Conservation (phyloP, 805 yeast species). For the Candida schatavii region DNA sequence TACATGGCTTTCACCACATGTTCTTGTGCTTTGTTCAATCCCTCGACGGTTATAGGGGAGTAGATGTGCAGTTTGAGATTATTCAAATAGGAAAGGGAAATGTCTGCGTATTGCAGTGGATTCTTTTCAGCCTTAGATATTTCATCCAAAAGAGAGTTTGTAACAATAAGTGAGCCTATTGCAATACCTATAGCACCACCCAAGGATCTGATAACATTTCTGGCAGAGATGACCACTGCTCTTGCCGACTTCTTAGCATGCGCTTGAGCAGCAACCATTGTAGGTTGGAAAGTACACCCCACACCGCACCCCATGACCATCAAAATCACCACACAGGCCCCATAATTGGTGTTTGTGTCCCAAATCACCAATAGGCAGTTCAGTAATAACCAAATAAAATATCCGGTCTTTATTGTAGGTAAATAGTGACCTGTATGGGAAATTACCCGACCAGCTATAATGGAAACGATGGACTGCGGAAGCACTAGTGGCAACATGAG, state of each 20-base stretch:
- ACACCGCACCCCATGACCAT: conserved; percentile 31
- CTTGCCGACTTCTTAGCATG: conserved; percentile 28
- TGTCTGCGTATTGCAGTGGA: conserved; percentile 5
- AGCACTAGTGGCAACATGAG: conserved; percentile 45
- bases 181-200: conserved; percentile 37
- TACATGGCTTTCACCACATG: conserved; percentile 20
- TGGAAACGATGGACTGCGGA: conserved; percentile 39
- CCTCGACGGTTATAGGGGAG: conserved; percentile 21
- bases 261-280: conserved; percentile 51
- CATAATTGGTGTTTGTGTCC: conserved; percentile 27
- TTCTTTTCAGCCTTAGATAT: conserved; percentile 13
- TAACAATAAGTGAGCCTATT: conserved; percentile 24
- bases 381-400: conserved; percentile 40
- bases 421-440: conserved; percentile 42
- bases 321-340: conserved; percentile 19
- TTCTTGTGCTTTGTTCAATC: conserved; percentile 19
- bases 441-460: conserved; percentile 45
- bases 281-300: conserved; percentile 54
- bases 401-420: conserved; percentile 40
- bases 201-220: conserved; percentile 32
- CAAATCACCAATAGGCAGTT: conserved; percentile 34
- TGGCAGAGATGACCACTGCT: conserved; percentile 31
- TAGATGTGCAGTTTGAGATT: conserved; percentile 28
- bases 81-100: conserved; percentile 13
- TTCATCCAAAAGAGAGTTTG: conserved; percentile 21